These are phyloP conservation scores for Arachnomyces sp. DNA, from an alignment of 2,329 filamentous ascomycete species.

Conservation along the genomic window DNA sequence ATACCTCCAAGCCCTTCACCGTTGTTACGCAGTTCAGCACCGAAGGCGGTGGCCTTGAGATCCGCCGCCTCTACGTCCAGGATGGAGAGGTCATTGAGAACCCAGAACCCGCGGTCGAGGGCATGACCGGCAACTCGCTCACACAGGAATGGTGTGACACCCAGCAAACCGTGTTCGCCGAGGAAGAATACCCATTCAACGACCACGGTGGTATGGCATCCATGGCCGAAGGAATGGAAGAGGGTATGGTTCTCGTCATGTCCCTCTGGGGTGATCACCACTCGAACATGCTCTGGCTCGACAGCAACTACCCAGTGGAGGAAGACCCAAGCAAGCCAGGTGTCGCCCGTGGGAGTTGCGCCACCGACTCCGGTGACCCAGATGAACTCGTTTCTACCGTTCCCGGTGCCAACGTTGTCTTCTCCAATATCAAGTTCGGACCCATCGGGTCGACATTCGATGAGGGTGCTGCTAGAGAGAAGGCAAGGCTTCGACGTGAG, in stretches of 20 bases:
- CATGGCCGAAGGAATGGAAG: conserved; percentile 44
- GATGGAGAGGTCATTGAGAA: conserved; percentile 49
- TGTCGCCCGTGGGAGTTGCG: conserved; percentile 43
- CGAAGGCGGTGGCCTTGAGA: conserved; percentile 39
- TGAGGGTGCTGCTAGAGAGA: too few species aligned
- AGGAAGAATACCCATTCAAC: conserved; percentile 30
- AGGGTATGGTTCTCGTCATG: conserved; percentile 54
- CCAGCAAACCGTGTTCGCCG: conserved; percentile 43
- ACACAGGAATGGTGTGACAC: conserved; percentile 46
- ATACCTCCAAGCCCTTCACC: conserved; percentile 50
- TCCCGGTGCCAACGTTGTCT: conserved; percentile 42
- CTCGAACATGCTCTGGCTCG: conserved; percentile 61
- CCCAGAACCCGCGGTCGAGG: conserved; percentile 34
- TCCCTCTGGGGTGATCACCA: conserved; percentile 50
- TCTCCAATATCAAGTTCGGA: conserved; percentile 48
- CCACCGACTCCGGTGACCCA: conserved; percentile 42
- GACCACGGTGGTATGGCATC: conserved; percentile 44
- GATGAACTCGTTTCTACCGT: conserved; percentile 35
- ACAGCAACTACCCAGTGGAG: conserved; percentile 49
- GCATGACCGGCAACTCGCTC: conserved; percentile 42
- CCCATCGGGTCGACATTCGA: conserved; percentile 42
- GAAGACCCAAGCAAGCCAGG: conserved; percentile 34
- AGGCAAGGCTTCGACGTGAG: too few species aligned
- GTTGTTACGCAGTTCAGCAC: conserved; percentile 56
- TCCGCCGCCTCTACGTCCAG: conserved; percentile 54